phyloP scores from a whole-genome alignment of 163 green algal species.

The Trebouxia gelatinosa region DNA sequence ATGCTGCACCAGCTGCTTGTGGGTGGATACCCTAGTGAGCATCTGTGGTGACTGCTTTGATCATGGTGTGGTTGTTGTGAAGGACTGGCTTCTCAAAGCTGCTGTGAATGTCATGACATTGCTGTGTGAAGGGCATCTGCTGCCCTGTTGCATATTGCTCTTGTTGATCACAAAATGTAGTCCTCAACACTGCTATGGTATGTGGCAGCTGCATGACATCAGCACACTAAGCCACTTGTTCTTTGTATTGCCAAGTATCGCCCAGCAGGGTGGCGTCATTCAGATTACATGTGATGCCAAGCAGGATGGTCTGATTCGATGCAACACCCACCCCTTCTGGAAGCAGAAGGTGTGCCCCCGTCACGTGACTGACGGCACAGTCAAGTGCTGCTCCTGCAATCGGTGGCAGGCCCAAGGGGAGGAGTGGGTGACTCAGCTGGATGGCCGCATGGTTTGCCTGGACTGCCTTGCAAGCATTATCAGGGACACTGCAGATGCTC shows the following conservation, averaged over 20 bases:
- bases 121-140: not conserved
- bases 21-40: not conserved
- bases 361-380: constrained; percentile 56
- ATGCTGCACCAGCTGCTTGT: not conserved
- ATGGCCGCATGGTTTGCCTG: constrained; percentile 80
- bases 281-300: too few species aligned
- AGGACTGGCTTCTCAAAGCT: too few species aligned
- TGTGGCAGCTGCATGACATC: not conserved
- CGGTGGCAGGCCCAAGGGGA: constrained; percentile 50
- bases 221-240: not conserved
- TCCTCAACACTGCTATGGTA: not conserved
- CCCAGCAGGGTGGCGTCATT: not conserved
- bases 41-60: not conserved
- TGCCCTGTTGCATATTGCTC: not conserved
- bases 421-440: constrained; percentile 59
- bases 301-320: constrained; percentile 53
- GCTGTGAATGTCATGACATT: not conserved
- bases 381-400: constrained; percentile 66
- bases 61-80: not conserved
- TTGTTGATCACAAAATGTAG: not conserved
- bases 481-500: constrained; percentile 77
- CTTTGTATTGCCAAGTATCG: not conserved
- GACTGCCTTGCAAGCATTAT: constrained; percentile 75
- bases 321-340: constrained; percentile 70
- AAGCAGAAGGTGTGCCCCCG: constrained; percentile 50